Evolutionary conservation across 257 asterid species (phyloP).

Genomic region (Sherardia arvensis): DNA sequence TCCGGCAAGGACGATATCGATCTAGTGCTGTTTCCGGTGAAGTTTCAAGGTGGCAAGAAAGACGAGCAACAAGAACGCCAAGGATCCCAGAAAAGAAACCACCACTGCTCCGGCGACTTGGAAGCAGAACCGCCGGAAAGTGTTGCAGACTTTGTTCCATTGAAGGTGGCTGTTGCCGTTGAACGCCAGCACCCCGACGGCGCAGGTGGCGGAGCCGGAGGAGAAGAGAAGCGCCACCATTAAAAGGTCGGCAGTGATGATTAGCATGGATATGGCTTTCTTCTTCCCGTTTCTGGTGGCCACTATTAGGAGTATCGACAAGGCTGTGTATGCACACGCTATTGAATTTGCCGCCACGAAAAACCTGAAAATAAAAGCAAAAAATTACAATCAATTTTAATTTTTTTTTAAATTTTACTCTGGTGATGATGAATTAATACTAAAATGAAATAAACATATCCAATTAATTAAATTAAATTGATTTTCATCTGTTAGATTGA

Average conservation of each 20-base stretch:
- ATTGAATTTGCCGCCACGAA: constrained; percentile 24
- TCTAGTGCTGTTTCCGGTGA: constrained; percentile 26
- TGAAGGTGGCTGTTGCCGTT: constrained; percentile 51
- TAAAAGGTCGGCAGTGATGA: constrained; percentile 36
- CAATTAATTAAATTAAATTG: no score
- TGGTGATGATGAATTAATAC: no score
- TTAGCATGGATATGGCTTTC: constrained; percentile 14
- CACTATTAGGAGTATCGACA: constrained; percentile 18
- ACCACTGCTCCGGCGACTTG: constrained; percentile 33
- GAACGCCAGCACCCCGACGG: constrained; percentile 52
- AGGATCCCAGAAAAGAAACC: constrained; percentile 32
- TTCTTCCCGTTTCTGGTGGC: constrained; percentile 19
- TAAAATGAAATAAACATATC: no score
- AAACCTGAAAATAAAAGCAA: constrained; percentile 5
- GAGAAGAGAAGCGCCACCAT: constrained; percentile 69
- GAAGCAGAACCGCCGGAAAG: constrained; percentile 37
- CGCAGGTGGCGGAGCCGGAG: constrained; percentile 36
- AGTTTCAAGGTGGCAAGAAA: constrained; percentile 27
- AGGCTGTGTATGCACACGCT: constrained; percentile 21
- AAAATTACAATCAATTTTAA: no score
- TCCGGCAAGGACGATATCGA: neutral
- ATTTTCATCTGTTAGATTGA: no score
- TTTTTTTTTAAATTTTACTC: no score
- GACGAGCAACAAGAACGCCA: constrained; percentile 33
- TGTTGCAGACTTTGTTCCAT: constrained; percentile 52